Conservation (phyloP, 2,329 filamentous ascomycete species). For the Microdochium trichocladiopsis region DNA sequence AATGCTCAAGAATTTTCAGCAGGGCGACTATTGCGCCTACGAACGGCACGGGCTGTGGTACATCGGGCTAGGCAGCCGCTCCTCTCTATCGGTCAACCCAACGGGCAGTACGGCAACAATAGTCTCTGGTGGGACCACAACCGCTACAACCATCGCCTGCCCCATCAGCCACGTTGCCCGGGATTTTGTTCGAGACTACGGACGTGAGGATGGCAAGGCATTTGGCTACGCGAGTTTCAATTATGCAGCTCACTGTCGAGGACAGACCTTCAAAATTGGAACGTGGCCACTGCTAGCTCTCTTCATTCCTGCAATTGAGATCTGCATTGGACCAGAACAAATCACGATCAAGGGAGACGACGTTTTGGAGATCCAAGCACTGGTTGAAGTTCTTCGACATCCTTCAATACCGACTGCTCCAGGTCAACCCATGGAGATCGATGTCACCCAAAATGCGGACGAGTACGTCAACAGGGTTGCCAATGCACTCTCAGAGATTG, state of each 20-base stretch:
- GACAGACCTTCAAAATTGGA: conserved; percentile 4
- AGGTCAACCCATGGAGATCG: background rate
- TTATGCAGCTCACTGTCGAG: conserved; percentile 6
- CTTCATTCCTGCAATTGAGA: background rate
- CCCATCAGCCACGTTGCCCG: background rate
- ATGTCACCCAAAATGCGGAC: background rate
- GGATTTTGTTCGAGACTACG: conserved; percentile 2
- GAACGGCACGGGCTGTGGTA: conserved; percentile 6
- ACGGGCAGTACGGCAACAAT: conserved; percentile 1
- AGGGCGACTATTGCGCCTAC: conserved; percentile 5
- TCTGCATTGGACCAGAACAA: background rate
- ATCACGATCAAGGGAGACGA: background rate
- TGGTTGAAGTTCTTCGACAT: background rate
- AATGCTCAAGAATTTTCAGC: background rate
- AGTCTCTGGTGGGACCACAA: background rate
- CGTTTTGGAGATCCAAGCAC: background rate
- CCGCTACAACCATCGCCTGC: background rate
- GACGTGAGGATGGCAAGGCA: conserved; percentile 1
- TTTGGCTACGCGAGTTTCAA: conserved; percentile 8
- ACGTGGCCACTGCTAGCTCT: conserved; percentile 5
- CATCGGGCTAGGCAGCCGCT: conserved; percentile 5
- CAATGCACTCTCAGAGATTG: background rate
- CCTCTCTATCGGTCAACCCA: conserved; percentile 3
- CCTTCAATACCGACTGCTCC: background rate
- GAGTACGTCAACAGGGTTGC: background rate